These are phyloP conservation scores for Senna siamea DNA, from an alignment of 306 rosid species.

Conservation along the genomic window DNA sequence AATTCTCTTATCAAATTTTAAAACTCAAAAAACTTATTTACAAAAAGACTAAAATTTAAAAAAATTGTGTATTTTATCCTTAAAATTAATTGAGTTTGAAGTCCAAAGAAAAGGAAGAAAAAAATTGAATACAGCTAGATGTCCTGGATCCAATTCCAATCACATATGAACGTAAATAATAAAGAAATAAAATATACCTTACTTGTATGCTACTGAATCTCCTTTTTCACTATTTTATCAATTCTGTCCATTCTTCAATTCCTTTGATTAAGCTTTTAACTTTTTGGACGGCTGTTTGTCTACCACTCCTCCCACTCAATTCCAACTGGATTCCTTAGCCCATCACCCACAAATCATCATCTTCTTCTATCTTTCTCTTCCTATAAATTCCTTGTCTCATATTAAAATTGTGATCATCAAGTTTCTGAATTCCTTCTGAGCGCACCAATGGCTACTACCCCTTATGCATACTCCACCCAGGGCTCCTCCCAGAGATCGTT, in stretches of 20 bases:
- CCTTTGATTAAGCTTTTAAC: conserved; percentile 37
- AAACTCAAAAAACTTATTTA: no score
- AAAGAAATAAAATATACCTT: conserved; percentile 60
- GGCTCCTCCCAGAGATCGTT: conserved; percentile 71
- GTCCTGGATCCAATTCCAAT: conserved; percentile 17
- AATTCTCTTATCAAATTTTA: no score
- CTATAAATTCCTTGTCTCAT: conserved; percentile 52
- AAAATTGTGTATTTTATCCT: no score
- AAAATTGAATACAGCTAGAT: conserved; percentile 38
- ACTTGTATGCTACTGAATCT: conserved; percentile 54
- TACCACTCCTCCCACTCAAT: conserved; percentile 50
- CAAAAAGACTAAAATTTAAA: no score
- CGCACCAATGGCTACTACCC: conserved; percentile 52
- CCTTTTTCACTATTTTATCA: conserved; percentile 37
- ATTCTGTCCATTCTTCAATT: conserved; percentile 30
- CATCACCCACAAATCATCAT: no score
- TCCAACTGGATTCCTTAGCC: conserved; percentile 68
- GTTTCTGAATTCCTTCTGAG: background rate
- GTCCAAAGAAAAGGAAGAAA: background rate
- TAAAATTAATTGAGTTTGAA: conserved; percentile 12
- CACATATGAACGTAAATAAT: conserved; percentile 46
- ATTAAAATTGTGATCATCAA: conserved; percentile 27
- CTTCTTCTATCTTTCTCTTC: conserved; percentile 15
- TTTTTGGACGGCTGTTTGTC: conserved; percentile 78
- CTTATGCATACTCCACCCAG: conserved; percentile 45